Percentiles rank a stretch among this genome's conserved stretches.
phyloP scores from a whole-genome alignment of 2,329 filamentous ascomycete species.

The Diplodia seriata region DNA sequence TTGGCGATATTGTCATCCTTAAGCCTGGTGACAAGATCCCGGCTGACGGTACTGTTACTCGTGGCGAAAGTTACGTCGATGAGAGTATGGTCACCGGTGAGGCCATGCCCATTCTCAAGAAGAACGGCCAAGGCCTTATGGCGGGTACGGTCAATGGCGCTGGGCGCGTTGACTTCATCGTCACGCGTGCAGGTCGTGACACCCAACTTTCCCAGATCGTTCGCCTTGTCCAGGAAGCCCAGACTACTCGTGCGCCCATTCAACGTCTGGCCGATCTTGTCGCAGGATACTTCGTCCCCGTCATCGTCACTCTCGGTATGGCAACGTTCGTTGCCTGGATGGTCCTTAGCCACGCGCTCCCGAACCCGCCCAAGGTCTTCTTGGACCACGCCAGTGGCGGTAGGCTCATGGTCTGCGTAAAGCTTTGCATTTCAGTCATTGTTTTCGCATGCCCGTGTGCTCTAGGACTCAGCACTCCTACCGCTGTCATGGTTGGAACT shows the following conservation, averaged over 20 bases:
- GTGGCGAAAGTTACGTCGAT: constrained; percentile 91
- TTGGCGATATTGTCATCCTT: constrained; percentile 90
- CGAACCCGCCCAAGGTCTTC: constrained; percentile 89
- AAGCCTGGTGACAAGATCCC: constrained; percentile 96
- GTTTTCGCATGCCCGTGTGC: constrained; percentile 98
- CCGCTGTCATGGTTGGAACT: constrained; percentile 99
- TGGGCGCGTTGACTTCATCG: constrained; percentile 88
- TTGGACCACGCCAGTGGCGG: constrained; percentile 80
- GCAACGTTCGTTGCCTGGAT: constrained; percentile 92
- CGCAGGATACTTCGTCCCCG: constrained; percentile 91
- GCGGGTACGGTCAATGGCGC: constrained; percentile 96
- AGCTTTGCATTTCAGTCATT: constrained; percentile 97
- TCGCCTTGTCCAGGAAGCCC: constrained; percentile 95
- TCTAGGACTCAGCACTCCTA: constrained; percentile 92
- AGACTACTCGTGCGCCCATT: constrained; percentile 92
- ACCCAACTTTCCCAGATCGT: constrained; percentile 98
- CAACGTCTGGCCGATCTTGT: constrained; percentile 90
- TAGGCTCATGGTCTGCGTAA: constrained; percentile 93
- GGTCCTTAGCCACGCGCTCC: constrained; percentile 85
- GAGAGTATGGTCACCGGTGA: constrained; percentile 99
- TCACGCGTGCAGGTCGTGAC: constrained; percentile 89
- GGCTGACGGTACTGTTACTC: constrained; percentile 84
- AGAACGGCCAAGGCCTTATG: constrained; percentile 78
- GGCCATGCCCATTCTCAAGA: constrained; percentile 92
- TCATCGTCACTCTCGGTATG: constrained; percentile 83